phyloP scores from a whole-genome alignment of 495 filamentous ascomycete genomes.

The Penicillium taxi region DNA sequence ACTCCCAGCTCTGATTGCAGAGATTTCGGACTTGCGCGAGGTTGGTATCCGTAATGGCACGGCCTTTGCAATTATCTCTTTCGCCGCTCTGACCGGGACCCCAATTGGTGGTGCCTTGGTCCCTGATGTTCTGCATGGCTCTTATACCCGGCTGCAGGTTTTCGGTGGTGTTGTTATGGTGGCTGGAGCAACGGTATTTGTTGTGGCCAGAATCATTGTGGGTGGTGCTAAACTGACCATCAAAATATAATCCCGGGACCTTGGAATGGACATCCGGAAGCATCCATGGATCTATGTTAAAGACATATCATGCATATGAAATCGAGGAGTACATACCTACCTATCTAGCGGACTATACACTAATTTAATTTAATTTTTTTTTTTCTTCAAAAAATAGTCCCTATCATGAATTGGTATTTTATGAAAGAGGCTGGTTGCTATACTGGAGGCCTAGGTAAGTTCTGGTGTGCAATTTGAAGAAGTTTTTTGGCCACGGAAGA shows the following conservation, averaged over 20 bases:
- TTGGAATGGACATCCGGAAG: too few species aligned
- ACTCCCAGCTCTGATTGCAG: slow-evolving; percentile 50
- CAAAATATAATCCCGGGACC: slow-evolving; percentile 4
- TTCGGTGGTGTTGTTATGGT: slow-evolving; percentile 59
- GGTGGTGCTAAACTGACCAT: slow-evolving; percentile 28
- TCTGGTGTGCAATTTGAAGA: too few species aligned
- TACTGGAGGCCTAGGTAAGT: too few species aligned
- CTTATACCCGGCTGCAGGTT: slow-evolving; percentile 53
- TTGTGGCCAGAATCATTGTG: slow-evolving; percentile 31
- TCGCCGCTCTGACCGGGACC: slow-evolving; percentile 60
- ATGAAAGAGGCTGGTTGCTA: too few species aligned
- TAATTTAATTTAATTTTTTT: too few species aligned
- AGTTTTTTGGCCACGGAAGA: too few species aligned
- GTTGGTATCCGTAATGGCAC: slow-evolving; percentile 68
- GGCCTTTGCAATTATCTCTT: slow-evolving; percentile 51
- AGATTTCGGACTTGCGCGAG: slow-evolving; percentile 63
- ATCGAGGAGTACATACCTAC: too few species aligned
- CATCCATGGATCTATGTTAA: too few species aligned
- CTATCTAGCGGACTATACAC: too few species aligned
- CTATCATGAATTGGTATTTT: too few species aligned
- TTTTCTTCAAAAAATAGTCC: too few species aligned
- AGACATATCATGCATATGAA: too few species aligned
- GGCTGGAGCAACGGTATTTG: slow-evolving; percentile 41
- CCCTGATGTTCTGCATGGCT: slow-evolving; percentile 39
- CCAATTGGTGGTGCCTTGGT: slow-evolving; percentile 70